Base-by-base conservation (phyloP, 1,284 basidiomycete species). In the Cystobasidium sp. region DNA sequence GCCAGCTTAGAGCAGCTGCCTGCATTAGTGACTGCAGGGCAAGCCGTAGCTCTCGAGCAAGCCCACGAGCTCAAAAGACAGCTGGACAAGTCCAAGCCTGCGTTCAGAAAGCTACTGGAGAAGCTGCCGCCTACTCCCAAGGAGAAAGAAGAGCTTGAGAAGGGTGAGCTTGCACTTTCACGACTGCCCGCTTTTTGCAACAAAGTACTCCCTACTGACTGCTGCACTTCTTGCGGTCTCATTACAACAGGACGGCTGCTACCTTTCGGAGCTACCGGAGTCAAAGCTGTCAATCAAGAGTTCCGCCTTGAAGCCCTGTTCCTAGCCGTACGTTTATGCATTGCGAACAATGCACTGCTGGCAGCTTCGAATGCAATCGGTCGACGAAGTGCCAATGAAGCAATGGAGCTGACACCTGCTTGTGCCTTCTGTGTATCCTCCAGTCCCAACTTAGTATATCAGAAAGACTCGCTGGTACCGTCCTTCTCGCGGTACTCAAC, bases 281-380 rank as follows among this genome's bases (percentile, higher is more conserved):
- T 63, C 24, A 84, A 90, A 64, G 87, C 86, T 3, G 86, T 90
- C 77, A 92, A 91, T 80, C 82, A 85, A 43, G 89, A 91, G 80
- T 92, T 90, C 81, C 87, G 87, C n/a, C 87, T 87, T 70, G 91
- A 92, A 80, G 87, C 86, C 74, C 81, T 89, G 74, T 91, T 91
- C 81, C 86, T 93, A 67, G 87, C 91, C 0, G 87, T 90, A 61
- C 8, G 69, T 51, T 16, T 59, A 31, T n/a, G n/a, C 49, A 31
- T 31, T 31, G 31, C 31, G 31, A 1, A 5, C 31, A 1, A 31
- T 31, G 31, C 31, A 5, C 31, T 31, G 31, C 31, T 31, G 31
- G 31, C 31, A 31, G 31, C 31, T 31, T 31, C 31, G 31, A 31
- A 31, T 31, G 31, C 31, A 31, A 31, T 31, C 31, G 31, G 31